Evolutionary conservation across 2,329 filamentous ascomycete genomes (phyloP).

Genomic region (Aspergillus hiratsukae): DNA sequence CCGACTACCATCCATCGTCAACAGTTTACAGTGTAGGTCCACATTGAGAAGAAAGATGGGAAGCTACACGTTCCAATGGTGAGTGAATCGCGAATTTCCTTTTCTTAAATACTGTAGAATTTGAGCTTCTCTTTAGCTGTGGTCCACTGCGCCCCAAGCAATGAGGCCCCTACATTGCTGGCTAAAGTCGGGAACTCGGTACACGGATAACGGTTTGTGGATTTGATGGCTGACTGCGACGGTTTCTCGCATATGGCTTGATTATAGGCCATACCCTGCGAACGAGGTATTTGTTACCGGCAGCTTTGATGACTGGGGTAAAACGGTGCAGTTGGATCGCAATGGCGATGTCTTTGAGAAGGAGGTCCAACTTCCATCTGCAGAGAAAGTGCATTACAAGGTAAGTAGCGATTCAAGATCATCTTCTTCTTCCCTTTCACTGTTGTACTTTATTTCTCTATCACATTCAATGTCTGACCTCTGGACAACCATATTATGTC

Average conservation of each 20-base stretch:
- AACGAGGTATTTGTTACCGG: slow-evolving; percentile 91
- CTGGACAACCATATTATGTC: not conserved
- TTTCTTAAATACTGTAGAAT: not conserved
- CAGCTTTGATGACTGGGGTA: slow-evolving; percentile 91
- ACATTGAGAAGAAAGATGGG: slow-evolving; percentile 22
- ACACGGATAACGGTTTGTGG: not conserved
- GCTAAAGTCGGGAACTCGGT: slow-evolving; percentile 3
- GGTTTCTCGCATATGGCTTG: slow-evolving; percentile 17
- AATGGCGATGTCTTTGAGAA: slow-evolving; percentile 71
- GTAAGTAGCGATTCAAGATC: slow-evolving; percentile 48
- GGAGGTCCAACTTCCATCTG: slow-evolving; percentile 66
- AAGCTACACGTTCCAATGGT: slow-evolving; percentile 37
- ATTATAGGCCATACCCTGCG: slow-evolving; percentile 71
- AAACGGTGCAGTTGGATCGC: slow-evolving; percentile 78
- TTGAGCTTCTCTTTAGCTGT: not conserved
- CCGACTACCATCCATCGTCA: not conserved
- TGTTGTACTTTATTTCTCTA: not conserved
- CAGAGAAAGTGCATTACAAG: slow-evolving; percentile 88
- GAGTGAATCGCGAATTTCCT: slow-evolving; percentile 14
- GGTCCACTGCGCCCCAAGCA: not conserved
- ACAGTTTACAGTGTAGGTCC: not conserved
- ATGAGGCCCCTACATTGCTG: not conserved
- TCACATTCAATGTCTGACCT: not conserved
- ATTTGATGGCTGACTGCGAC: slow-evolving; percentile 26
- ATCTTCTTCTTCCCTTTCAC: slow-evolving; percentile 1